phyloP scores from a whole-genome alignment of 169 alveolate species.

The Eimeria nieschulzi region DNA sequence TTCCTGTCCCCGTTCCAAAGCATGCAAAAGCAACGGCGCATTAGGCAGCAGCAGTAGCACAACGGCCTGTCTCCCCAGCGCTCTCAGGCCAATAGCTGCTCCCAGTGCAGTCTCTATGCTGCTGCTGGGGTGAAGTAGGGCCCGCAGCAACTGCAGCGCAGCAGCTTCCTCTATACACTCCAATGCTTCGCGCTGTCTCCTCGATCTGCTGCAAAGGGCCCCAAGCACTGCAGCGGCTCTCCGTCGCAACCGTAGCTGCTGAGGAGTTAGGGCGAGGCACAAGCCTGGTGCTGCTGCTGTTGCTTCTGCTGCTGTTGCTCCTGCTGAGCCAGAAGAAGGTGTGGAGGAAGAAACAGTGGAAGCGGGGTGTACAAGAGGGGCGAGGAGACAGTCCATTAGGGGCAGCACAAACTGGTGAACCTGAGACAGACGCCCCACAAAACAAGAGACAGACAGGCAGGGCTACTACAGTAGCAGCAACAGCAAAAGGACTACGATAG shows the following conservation, averaged over 20 bases:
- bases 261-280: slow-evolving; percentile 34
- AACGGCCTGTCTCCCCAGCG: slow-evolving; percentile 9
- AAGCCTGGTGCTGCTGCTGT: neutral
- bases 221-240: slow-evolving; percentile 26
- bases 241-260: slow-evolving; percentile 48
- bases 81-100: slow-evolving; percentile 25
- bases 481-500: neutral
- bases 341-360: neutral
- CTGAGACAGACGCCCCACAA: neutral
- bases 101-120: slow-evolving; percentile 54
- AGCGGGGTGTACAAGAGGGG: neutral
- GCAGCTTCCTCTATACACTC: slow-evolving; percentile 14
- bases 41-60: slow-evolving; percentile 17
- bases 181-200: slow-evolving; percentile 6
- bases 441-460: neutral
- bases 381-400: slow-evolving; percentile 15
- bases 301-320: too few relatives aligned
- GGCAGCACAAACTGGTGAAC: slow-evolving; percentile 46
- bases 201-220: neutral
- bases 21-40: slow-evolving; percentile 26
- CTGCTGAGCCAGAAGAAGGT: neutral
- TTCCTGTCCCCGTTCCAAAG: neutral
- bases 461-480: neutral
- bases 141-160: slow-evolving; percentile 21
- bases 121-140: slow-evolving; percentile 20